A percentile compares a stretch with the other conserved stretches of the same genome.
phyloP scores from a whole-genome alignment of 2,329 filamentous ascomycete species.

The Colletotrichum phormii region DNA sequence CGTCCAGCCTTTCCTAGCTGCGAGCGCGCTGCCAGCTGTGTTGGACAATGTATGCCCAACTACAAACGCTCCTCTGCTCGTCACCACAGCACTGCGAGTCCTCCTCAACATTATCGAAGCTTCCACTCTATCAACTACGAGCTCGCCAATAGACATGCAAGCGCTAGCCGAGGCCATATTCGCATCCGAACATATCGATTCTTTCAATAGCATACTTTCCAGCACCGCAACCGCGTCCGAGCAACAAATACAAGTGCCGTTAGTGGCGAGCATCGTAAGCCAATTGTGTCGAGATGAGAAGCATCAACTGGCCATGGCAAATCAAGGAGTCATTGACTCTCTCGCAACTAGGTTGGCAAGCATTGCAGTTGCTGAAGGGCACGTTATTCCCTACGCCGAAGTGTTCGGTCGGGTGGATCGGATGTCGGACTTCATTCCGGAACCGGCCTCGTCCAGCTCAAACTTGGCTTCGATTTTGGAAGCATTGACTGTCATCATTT shows the following conservation, averaged over 20 bases:
- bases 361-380: constrained; percentile 75
- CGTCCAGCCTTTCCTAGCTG: constrained; percentile 77
- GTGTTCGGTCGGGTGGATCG: constrained; percentile 64
- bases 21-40: constrained; percentile 75
- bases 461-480: constrained; percentile 79
- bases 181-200: constrained; percentile 34
- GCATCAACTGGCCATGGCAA: constrained; percentile 78
- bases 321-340: constrained; percentile 80
- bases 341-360: constrained; percentile 79
- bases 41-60: constrained; percentile 76
- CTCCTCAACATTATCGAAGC: constrained; percentile 79
- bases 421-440: constrained; percentile 68
- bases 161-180: constrained; percentile 76
- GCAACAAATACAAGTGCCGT: constrained; percentile 70
- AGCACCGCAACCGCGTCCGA: constrained; percentile 64
- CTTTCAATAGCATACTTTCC: constrained; percentile 68
- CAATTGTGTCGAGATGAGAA: constrained; percentile 74
- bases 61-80: constrained; percentile 73
- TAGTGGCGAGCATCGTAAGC: constrained; percentile 68
- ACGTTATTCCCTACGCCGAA: constrained; percentile 75
- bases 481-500: constrained; percentile 80
- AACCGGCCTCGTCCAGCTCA: constrained; percentile 67
- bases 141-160: constrained; percentile 59
- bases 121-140: constrained; percentile 64
- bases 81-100: constrained; percentile 79